Evolutionary conservation across 2,329 filamentous ascomycete species (phyloP).

Genomic region (Lomentospora prolificans): DNA sequence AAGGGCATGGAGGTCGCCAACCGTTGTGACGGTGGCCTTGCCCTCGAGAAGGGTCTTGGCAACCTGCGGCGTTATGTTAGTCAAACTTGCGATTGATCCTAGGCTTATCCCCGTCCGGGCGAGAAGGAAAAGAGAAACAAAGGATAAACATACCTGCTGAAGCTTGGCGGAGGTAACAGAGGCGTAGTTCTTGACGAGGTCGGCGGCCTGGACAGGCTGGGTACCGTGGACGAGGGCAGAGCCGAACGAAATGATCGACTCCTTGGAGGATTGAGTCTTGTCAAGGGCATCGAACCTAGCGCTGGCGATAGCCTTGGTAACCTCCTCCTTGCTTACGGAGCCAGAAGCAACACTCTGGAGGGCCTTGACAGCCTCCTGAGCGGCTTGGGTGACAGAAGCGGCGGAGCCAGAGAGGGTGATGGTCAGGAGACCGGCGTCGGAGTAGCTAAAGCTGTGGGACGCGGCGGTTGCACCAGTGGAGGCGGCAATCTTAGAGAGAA

Average conservation of each 20-base stretch:
- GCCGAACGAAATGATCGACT: conserved; percentile 74
- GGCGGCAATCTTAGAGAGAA: conserved; percentile 70
- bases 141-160: conserved; percentile 58
- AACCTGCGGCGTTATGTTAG: conserved; percentile 44
- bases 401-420: conserved; percentile 73
- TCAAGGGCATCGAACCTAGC: conserved; percentile 91
- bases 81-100: too few species aligned
- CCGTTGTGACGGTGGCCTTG: conserved; percentile 80
- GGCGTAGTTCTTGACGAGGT: conserved; percentile 69
- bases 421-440: conserved; percentile 83
- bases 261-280: conserved; percentile 64
- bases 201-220: conserved; percentile 75
- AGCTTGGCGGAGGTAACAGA: conserved; percentile 75
- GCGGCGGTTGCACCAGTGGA: conserved; percentile 57
- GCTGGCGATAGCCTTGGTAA: conserved; percentile 83
- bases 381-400: conserved; percentile 60
- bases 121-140: conserved; percentile 5
- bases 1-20: conserved; percentile 84
- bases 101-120: too few species aligned
- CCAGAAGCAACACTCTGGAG: conserved; percentile 74
- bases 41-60: conserved; percentile 79
- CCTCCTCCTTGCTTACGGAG: conserved; percentile 68
- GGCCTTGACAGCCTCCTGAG: conserved; percentile 67
- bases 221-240: conserved; percentile 71
- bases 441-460: conserved; percentile 77